Base-by-base conservation (phyloP, 768 basidiomycete species). In the Hebeloma cylindrosporum region DNA sequence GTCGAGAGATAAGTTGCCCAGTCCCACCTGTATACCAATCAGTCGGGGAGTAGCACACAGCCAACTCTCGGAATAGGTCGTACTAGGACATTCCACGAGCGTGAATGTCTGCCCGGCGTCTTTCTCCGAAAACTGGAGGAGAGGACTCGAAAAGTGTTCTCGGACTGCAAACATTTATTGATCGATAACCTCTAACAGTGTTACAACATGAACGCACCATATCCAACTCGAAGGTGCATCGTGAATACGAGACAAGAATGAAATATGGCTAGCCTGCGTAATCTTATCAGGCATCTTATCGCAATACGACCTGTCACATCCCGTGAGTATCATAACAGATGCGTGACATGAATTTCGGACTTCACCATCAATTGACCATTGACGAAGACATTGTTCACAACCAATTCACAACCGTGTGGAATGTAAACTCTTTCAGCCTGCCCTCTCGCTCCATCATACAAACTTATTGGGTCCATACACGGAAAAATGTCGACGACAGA, bases 61-160 rank as follows among this genome's bases (percentile, higher is more conserved):
- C 29, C 31, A 11, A 10, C 30, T 28, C 23, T 28, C 13, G 14
- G 49, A 57, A 7, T 21, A 37, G 13, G 53, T 59, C 43, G 16
- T 59, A 90, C 89, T 87, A 7, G 93, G 93, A 63, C 93, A 96
- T 68, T 92, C 90, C 11, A 94, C 80, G 5, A 97, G 74, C 4
- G 77, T 80, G 61, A 97, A 92, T 0, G 88, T 86, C 61, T 78
- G 68, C 4, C 78, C 80, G 16, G 74, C 68, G 56, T 95, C 89
- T 7, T 63, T 69, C 17, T 78, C 80, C 2, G 83, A 82, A 57
- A 85, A 90, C 60, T 95, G 93, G 2, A 98, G 79, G 11, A 99
- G 73, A 0, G 95, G 95, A 1, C 89, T 88, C 11, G 88, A 89
- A 67, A 97, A 97, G 63, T 96, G 93, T 60, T 92, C 89, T 23